Base-by-base conservation (phyloP, 2,329 filamentous ascomycete species). In the Botrytis fragariae region DNA sequence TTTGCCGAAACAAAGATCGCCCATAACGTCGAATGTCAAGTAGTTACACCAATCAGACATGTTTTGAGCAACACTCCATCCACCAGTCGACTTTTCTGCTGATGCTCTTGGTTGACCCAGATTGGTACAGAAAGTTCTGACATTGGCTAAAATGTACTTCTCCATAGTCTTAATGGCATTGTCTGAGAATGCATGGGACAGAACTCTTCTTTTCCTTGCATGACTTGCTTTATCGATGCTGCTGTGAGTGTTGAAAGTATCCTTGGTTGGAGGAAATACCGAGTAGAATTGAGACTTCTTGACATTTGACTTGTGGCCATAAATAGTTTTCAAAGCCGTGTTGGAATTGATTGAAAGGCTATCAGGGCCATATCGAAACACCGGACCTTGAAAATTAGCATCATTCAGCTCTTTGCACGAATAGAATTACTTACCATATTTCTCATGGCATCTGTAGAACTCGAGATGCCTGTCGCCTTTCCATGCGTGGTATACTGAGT, bases 351-450 rank as follows among this genome's bases (percentile, higher is more conserved):
- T 89, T 1, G 91, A 93, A 60, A 97, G 84, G 74, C 88, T 89
- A 81, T 94, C 93, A 62, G 93, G 93, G 0, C 92, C 92, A 76
- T 92, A 93, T 42, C 93, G 92, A 32, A 95, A 91, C 65, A 89
- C 82, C 22, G 85, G 83, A 77, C 89, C 88, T 89, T 78, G 7
- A n/a, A 18, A 39, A 73, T 70, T 67, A 74, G 75, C 63, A 42
- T 32, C n/a, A 18, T 42, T 12, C 35, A 44, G 14, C 22, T 42
- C 37, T 18, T 2, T 14, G 3, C 25, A 3, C 18, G 6, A 29
- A 45, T 20, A 37, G 42, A 61, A 35, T 37, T 59, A n/a, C 22
- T 32, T 70, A 81, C 82, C 82, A 73, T 83, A 83, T 79, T 77
- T 81, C 69, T 81, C 57, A 76, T 84, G 82, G 45, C 78, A 81